Conservation (phyloP, 2,329 filamentous ascomycete genomes). For the Scortechinia acanthostroma region DNA sequence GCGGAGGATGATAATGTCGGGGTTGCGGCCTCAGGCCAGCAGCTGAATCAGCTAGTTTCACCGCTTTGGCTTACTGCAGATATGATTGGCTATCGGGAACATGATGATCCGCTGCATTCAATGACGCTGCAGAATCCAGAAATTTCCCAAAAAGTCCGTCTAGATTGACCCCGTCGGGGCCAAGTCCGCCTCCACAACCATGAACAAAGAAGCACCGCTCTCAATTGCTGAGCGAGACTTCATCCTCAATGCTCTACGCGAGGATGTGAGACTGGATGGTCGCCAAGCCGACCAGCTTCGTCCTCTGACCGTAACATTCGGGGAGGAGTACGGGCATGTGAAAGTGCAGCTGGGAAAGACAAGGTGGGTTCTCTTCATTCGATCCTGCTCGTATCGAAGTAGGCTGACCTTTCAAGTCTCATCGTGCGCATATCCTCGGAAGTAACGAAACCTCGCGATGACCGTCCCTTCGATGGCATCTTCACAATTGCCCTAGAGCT, state of each 20-base stretch:
- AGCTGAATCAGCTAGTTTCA: too few species aligned
- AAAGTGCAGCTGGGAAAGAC: slow-evolving; percentile 61
- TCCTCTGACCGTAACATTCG: slow-evolving; percentile 48
- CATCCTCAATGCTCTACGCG: slow-evolving; percentile 51
- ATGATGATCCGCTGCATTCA: neutral
- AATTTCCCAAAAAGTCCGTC: neutral
- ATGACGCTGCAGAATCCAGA: neutral
- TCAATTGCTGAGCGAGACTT: slow-evolving; percentile 60
- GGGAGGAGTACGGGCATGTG: slow-evolving; percentile 58
- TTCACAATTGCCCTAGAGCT: slow-evolving; percentile 62
- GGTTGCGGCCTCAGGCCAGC: neutral
- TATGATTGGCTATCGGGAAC: too few species aligned
- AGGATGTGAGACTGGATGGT: slow-evolving; percentile 54
- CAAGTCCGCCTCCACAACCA: slow-evolving; percentile 21
- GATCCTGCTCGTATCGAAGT: neutral
- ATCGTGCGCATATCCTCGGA: slow-evolving; percentile 56
- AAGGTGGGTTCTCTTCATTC: slow-evolving; percentile 34
- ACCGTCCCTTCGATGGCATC: slow-evolving; percentile 63
- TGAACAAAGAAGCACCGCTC: slow-evolving; percentile 59
- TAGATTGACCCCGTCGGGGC: neutral
- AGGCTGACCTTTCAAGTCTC: slow-evolving; percentile 28
- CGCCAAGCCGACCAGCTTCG: slow-evolving; percentile 52
- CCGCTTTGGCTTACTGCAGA: too few species aligned
- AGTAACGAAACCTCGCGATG: slow-evolving; percentile 51
- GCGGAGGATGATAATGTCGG: neutral